These are phyloP conservation scores for Rhizophora apiculata DNA, from an alignment of 345 rosid genomes.

Conservation along the genomic window DNA sequence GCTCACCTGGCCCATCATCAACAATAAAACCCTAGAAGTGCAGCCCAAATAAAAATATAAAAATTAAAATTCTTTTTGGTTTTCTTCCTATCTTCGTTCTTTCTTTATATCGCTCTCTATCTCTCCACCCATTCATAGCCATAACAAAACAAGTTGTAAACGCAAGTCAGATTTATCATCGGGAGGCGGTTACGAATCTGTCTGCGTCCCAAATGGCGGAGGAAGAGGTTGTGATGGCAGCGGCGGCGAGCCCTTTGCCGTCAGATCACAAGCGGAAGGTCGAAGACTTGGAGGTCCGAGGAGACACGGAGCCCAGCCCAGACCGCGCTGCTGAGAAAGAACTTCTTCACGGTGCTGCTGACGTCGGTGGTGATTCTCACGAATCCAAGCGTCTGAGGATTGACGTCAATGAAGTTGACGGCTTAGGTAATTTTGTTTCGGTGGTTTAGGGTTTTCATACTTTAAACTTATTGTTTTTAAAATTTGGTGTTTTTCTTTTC, in stretches of 20 bases:
- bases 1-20: no score
- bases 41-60: no score
- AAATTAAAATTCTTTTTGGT: no score
- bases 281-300: slow-evolving; percentile 37
- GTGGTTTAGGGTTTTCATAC: background rate
- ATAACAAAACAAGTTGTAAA: background rate
- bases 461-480: background rate
- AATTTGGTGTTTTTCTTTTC: background rate
- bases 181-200: background rate
- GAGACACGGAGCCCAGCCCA: background rate
- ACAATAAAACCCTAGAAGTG: no score
- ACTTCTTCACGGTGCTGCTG: slow-evolving; percentile 19
- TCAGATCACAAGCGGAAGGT: slow-evolving; percentile 77
- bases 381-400: slow-evolving; percentile 54
- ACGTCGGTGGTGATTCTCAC: slow-evolving; percentile 29
- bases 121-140: background rate
- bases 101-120: background rate
- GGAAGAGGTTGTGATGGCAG: slow-evolving; percentile 48
- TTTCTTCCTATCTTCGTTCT: no score
- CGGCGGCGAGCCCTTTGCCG: slow-evolving; percentile 17
- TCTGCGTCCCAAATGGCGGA: slow-evolving; percentile 44
- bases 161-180: background rate
- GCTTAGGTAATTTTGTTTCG: slow-evolving; percentile 38
- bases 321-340: background rate
- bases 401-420: slow-evolving; percentile 38